phyloP scores from a whole-genome alignment of 129 eudicot genomes.

The Logfia minima region DNA sequence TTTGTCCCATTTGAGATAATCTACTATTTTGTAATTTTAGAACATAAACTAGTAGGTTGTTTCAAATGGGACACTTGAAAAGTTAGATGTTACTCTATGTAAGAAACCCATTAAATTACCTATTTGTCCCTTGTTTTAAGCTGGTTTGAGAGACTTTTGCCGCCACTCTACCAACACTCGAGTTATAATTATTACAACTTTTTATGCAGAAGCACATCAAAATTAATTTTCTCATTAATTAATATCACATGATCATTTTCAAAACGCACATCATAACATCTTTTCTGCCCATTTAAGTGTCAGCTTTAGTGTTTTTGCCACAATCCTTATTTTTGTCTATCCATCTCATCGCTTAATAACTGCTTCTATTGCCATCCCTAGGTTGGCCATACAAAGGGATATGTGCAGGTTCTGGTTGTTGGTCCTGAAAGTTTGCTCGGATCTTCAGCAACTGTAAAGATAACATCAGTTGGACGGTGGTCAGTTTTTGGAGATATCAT shows the following conservation, averaged over 20 bases:
- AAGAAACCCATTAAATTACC: background rate
- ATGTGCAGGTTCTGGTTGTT: constrained; percentile 79
- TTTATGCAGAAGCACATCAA: no score
- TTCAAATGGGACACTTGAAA: no score
- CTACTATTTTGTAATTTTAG: background rate
- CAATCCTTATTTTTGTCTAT: no score
- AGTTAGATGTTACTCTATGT: no score
- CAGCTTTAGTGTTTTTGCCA: no score
- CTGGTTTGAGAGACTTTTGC: background rate
- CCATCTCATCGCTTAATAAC: background rate
- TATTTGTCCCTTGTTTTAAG: background rate
- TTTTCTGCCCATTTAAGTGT: no score
- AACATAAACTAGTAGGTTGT: no score
- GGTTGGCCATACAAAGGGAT: constrained; percentile 99
- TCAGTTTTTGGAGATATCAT: constrained; percentile 92
- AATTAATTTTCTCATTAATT: no score
- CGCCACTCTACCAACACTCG: no score
- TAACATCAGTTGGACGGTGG: constrained; percentile 97
- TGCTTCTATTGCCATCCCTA: constrained; percentile 23
- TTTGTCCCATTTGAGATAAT: background rate
- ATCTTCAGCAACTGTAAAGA: constrained; percentile 71
- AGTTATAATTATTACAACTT: no score
- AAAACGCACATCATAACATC: no score
- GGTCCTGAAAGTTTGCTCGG: constrained; percentile 89
- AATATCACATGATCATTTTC: no score